Base-by-base conservation (phyloP, 306 rosid species). In the Vicia faba region DNA sequence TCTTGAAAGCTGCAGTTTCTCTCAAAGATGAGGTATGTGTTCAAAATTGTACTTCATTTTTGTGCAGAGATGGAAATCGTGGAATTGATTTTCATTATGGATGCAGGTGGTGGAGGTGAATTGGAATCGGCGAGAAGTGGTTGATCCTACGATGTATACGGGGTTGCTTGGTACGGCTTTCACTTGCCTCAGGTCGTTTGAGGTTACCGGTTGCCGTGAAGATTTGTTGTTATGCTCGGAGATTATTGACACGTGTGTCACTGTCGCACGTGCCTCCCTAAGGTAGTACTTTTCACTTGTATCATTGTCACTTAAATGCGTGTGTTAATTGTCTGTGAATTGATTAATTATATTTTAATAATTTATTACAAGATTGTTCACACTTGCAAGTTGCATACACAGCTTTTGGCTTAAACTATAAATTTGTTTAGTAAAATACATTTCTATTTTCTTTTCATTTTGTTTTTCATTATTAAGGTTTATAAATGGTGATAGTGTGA, bases 121-220 rank as follows among this genome's bases (percentile, higher is more conserved):
- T 29, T 89, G 92, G 98, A 76, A 69, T 20, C 76, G 70, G 49
- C 25, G 74, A 73, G 83, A 79, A 13, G 88, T 76, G 53, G 53
- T 84, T 19, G 98, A 89, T 74, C 95, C 89, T 70, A 84, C 92
- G 51, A 87, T 71, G 66, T 92, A 84, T 35, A 56, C 84, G 54
- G 98, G 98, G 61, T 60, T 92, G 29, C 84, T 89, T 4, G 98
- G 96, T 8, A 87, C 98, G 4, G 95, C 96, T 45, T 80, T 92
- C 45, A 82, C 84, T 19, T 92, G 98, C 78, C 69, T 89, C 45
- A 86, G 95, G 62, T 84, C 95, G 16, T 89, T 77, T 70, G 69
- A 85, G 73, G 91, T 75, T 16, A 84, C 91, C 8, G 87, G 92
- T 2, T 63, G 62, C 74, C 69, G 51, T 12, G 69, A 69, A n/a